Evolutionary conservation across 805 yeast species (phyloP), one percentile per base, ranked within the genome.

Genomic region (Nakazawaea holstii): DNA sequence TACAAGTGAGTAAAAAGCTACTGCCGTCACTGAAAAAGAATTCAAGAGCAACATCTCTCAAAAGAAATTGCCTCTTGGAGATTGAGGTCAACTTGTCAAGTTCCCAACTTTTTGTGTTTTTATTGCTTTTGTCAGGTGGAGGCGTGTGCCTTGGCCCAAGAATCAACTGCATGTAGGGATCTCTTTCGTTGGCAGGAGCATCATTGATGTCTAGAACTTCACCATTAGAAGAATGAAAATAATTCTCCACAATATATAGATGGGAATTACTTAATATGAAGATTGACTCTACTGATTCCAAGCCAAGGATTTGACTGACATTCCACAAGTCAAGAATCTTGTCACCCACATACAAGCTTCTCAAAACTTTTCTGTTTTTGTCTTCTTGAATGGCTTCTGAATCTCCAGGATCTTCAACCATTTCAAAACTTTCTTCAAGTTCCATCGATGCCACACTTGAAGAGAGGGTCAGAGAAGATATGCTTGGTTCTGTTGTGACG

Each of bases 41-140:
- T 57, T 89, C 96, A 32, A 88, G 59, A 0, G 94, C 96, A 39
- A 85, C 86, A 62, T 88, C 95, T 47, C 96, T 67, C 13, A 89
- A 67, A 15, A 89, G 61, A 56, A 88, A 89, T 35, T 84, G 88
- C 44, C 95, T 66, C 52, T 85, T 87, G 2, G 89, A 80, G 10
- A 84, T 77, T 4, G 84, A 80, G 0, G 80, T 76, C 15, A 90
- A 58, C 39, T 76, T 77, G 5, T 69, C 69, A 17, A 85, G 55
- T 24, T 76, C 72, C 94, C 95, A 87, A 11, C 72, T 65, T 51
- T 73, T 73, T 0, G 77, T 69, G 59, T 55, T 83, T 87, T 1
- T 61, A 52, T 14, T 51, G 50, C 10, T 58, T 60, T n/a, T 52
- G 53, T 8, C 62, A 55, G 8, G 59, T 56, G 2, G 59, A 61